phyloP scores from a whole-genome alignment of 306 rosid species.

The Medicago arabica region DNA sequence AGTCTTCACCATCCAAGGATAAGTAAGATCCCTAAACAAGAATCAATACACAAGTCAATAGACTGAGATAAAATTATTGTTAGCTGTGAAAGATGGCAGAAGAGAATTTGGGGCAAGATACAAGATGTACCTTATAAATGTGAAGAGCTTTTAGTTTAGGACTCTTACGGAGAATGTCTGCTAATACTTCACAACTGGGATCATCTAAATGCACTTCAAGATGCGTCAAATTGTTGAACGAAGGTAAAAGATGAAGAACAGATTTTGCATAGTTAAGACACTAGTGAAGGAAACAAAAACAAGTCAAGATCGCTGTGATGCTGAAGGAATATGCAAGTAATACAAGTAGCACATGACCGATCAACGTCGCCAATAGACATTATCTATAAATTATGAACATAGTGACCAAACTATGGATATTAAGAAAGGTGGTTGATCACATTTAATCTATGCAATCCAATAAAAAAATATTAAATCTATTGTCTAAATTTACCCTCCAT shows the following conservation, averaged over 20 bases:
- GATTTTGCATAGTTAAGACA: not conserved
- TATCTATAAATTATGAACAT: no score
- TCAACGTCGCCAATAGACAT: not conserved
- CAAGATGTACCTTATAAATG: not conserved
- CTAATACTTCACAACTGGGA: not conserved
- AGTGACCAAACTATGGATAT: no score
- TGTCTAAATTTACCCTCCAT: no score
- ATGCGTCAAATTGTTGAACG: not conserved
- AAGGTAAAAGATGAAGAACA: not conserved
- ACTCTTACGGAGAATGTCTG: not conserved
- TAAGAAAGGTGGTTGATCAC: no score
- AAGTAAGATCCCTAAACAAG: no score
- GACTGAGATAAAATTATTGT: not conserved
- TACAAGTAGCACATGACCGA: not conserved
- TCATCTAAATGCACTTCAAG: not conserved
- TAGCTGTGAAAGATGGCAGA: not conserved
- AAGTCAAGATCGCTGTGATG: no score
- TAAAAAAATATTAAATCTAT: no score
- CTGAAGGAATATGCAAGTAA: no score
- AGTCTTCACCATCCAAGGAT: not conserved
- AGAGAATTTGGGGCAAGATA: not conserved
- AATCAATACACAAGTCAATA: not conserved
- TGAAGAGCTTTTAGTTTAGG: not conserved
- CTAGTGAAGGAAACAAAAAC: not conserved
- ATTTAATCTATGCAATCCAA: no score